A percentile compares a stretch with the other conserved stretches of the same genome.
Evolutionary conservation across 2,329 filamentous ascomycete genomes (phyloP).

Genomic region (Cladosporium halotolerans): DNA sequence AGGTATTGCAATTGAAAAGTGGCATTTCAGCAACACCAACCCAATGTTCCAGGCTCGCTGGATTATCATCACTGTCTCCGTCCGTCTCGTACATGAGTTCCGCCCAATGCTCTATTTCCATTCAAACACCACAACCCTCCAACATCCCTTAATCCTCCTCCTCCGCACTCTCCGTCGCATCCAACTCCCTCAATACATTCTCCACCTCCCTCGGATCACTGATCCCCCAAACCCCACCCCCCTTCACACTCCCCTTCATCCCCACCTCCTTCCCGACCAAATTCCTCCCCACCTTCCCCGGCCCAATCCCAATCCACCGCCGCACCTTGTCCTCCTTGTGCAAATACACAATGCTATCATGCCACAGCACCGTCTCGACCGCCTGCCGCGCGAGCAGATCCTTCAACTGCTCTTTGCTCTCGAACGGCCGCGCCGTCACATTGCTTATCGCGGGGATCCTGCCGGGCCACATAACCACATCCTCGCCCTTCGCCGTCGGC

Average conservation of each 20-base stretch:
- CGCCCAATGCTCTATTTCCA: too few relatives aligned
- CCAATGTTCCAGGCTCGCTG: too few relatives aligned
- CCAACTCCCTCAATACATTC: slow-evolving; percentile 39
- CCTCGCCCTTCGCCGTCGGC: slow-evolving; percentile 52
- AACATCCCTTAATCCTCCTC: slow-evolving; percentile 26
- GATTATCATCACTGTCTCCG: too few relatives aligned
- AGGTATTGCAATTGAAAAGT: too few relatives aligned
- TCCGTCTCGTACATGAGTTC: too few relatives aligned
- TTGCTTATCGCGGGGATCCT: slow-evolving; percentile 77
- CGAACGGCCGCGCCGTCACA: slow-evolving; percentile 72
- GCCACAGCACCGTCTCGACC: slow-evolving; percentile 91
- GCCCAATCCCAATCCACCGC: slow-evolving; percentile 86
- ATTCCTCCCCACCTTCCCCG: slow-evolving; percentile 88
- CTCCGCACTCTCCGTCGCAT: slow-evolving; percentile 38
- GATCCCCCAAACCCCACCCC: slow-evolving; percentile 88
- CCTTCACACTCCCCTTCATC: slow-evolving; percentile 67
- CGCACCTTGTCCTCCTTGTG: slow-evolving; percentile 76
- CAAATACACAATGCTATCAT: slow-evolving; percentile 84
- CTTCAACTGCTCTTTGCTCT: slow-evolving; percentile 65
- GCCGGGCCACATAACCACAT: slow-evolving; percentile 70
- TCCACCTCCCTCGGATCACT: slow-evolving; percentile 62
- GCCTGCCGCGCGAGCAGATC: slow-evolving; percentile 74
- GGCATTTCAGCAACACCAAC: too few relatives aligned
- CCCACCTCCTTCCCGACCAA: slow-evolving; percentile 93
- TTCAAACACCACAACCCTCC: too few relatives aligned